Conservation (phyloP, 2,329 filamentous ascomycete genomes). For the Scedosporium boydii region DNA sequence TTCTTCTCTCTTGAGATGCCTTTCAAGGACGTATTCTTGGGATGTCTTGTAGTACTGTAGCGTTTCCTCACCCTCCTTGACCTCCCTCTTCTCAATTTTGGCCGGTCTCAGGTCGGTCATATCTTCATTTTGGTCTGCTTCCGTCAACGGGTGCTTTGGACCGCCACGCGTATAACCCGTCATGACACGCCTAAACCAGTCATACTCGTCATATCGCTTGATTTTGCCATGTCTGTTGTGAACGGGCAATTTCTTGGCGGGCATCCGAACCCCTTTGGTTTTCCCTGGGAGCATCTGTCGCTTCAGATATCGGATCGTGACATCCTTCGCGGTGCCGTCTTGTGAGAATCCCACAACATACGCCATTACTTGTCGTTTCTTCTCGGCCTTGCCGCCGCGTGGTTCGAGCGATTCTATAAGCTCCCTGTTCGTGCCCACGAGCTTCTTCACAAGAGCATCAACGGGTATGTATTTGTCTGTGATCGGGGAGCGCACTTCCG, state of each 20-base stretch:
- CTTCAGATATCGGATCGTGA: slow-evolving; percentile 84
- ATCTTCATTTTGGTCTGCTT: slow-evolving; percentile 73
- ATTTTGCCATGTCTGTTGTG: slow-evolving; percentile 71
- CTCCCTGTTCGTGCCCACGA: slow-evolving; percentile 64
- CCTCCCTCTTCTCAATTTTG: slow-evolving; percentile 61
- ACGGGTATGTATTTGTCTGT: slow-evolving; percentile 72
- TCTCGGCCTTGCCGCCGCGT: slow-evolving; percentile 72
- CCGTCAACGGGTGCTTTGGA: slow-evolving; percentile 46
- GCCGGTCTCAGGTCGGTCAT: slow-evolving; percentile 64
- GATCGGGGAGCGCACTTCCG: slow-evolving; percentile 74
- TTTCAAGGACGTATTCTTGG: slow-evolving; percentile 72
- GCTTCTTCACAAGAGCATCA: slow-evolving; percentile 60
- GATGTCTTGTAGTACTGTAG: slow-evolving; percentile 83
- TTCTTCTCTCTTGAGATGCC: slow-evolving; percentile 87
- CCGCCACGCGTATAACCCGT: slow-evolving; percentile 53
- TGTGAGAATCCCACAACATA: slow-evolving; percentile 77
- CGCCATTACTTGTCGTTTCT: slow-evolving; percentile 78
- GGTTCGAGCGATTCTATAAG: slow-evolving; percentile 70
- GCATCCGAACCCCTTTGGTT: slow-evolving; percentile 76
- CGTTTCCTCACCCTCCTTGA: slow-evolving; percentile 69
- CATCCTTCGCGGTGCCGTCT: slow-evolving; percentile 87
- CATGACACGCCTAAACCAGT: slow-evolving; percentile 84
- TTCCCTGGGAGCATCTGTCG: slow-evolving; percentile 75
- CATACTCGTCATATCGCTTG: slow-evolving; percentile 64
- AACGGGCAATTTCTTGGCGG: slow-evolving; percentile 69